phyloP scores from a whole-genome alignment of 192 early-diverging fungal species.

The Powellomyces hirtus region DNA sequence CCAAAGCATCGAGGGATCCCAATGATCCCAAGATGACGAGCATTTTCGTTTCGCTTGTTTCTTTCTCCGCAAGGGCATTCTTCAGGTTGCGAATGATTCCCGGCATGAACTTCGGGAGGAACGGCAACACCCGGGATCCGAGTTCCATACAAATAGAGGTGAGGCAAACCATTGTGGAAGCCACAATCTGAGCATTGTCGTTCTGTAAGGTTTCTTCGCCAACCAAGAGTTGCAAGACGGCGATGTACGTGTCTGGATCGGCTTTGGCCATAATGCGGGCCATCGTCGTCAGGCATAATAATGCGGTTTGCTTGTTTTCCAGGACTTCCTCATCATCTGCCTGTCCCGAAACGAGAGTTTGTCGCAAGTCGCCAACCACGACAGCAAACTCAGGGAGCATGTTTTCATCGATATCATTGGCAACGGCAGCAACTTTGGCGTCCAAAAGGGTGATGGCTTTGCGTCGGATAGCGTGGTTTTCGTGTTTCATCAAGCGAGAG shows the following conservation, averaged over 20 bases:
- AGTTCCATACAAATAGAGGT: conserved; percentile 60
- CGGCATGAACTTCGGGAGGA: conserved; percentile 82
- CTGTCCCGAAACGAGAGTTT: conserved; percentile 40
- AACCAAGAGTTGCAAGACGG: conserved; percentile 45
- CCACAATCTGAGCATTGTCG: conserved; percentile 27
- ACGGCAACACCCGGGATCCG: conserved; percentile 74
- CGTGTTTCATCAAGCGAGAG: conserved; percentile 48
- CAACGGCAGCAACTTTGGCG: conserved; percentile 57
- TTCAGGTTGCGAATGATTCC: conserved; percentile 51
- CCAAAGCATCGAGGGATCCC: conserved; percentile 45
- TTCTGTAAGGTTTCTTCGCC: conserved; percentile 16
- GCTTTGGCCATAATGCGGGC: conserved; percentile 60
- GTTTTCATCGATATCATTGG: conserved; percentile 44
- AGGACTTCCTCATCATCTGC: conserved; percentile 27
- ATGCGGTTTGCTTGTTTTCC: conserved; percentile 70
- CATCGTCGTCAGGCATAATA: conserved; percentile 77
- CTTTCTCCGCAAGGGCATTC: neutral
- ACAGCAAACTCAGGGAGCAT: conserved; percentile 45
- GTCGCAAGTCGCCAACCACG: conserved; percentile 47
- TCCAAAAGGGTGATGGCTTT: conserved; percentile 75
- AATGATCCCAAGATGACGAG: conserved; percentile 52
- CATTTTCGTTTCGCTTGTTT: conserved; percentile 34
- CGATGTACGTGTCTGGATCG: conserved; percentile 62
- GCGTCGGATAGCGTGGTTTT: conserved; percentile 56
- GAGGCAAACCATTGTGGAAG: conserved; percentile 53